Base-by-base conservation (phyloP, 1,284 basidiomycete species). In the Afroboletus lepidellus region DNA sequence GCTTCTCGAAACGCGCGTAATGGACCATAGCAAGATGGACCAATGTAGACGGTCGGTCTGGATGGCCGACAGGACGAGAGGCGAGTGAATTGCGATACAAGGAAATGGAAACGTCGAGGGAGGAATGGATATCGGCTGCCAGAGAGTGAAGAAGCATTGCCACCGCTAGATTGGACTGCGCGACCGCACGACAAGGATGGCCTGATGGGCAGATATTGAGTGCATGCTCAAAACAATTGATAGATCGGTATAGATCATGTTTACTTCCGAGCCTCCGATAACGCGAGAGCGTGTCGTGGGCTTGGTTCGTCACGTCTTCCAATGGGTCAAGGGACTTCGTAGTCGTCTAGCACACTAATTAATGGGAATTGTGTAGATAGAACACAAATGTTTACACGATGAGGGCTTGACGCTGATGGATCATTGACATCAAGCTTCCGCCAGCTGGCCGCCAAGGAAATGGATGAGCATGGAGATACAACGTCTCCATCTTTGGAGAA, bases 21-120 rank as follows among this genome's bases (percentile, higher is more conserved):
- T 29, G 36, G 3, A 63, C 61, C 89, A 45, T 78, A 83, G 21
- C 42, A 8, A 44, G 30, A 5, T 44, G 42, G 15, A 44, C 8
- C 30, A 44, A 24, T 8, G 42, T 44, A 3, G 30, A 33, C 15
- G 29, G 27, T 1, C 36, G 27, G 27, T 38, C 45, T 3, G 16
- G 2, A 8, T 38, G 34, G 25, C 27, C 36, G 3, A 4, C 24
- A 36, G 44, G 44, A 36, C 33, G 30, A 8, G n/a, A 16, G 13
- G 13, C 11, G 12, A 44, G 42, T 4, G n/a, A 29, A 23, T 44
- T 5, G 20, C 7, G 20, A 13, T 32, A 44, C 29, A 44, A 23
- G 12, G 1, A 0, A n/a, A 44, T n/a, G 3, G 30, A 18, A 2
- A 16, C 30, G 1, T 32, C 42, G 18, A 30, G 8, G 24, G 41